These are phyloP conservation scores for Stephania japonica DNA, from an alignment of 164 flowering plant genomes.

Conservation along the genomic window DNA sequence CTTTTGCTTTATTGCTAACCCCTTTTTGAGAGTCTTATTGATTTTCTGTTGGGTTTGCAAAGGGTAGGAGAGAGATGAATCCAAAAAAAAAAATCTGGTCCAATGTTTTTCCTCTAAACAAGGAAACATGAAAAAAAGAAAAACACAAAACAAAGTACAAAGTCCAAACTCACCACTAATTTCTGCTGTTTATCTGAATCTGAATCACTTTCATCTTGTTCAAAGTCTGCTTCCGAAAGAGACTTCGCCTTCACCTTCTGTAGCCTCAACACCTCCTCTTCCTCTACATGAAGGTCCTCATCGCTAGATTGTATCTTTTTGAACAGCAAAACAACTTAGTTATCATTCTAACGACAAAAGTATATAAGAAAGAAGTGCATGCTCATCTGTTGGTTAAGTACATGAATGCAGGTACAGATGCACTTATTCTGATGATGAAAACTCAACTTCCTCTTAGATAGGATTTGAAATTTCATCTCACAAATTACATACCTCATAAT, in stretches of 20 bases:
- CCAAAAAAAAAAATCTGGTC: not conserved
- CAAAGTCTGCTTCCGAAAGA: conserved; percentile 57
- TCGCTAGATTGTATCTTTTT: conserved; percentile 59
- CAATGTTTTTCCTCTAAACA: not conserved
- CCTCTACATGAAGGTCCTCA: conserved; percentile 58
- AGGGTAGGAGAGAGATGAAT: not conserved
- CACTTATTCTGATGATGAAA: not conserved
- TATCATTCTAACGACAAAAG: not conserved
- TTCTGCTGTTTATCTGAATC: conserved; percentile 41
- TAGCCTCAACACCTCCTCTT: conserved; percentile 62
- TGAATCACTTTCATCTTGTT: conserved; percentile 41
- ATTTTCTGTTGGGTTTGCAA: no score
- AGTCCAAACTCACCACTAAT: conserved; percentile 36
- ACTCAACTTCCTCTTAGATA: not conserved
- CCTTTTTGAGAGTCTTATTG: not conserved
- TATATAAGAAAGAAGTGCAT: no score
- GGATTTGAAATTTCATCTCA: not conserved
- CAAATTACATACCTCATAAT: conserved; percentile 45
- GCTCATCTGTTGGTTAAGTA: no score
- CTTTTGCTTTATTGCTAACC: not conserved
- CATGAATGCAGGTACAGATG: not conserved
- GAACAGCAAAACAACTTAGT: conserved; percentile 4
- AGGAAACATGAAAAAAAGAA: not conserved
- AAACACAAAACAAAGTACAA: not conserved
- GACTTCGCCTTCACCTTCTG: conserved; percentile 45